These are phyloP conservation scores for Fusarium stilboides DNA, from an alignment of 2,329 filamentous ascomycete genomes.

Conservation along the genomic window DNA sequence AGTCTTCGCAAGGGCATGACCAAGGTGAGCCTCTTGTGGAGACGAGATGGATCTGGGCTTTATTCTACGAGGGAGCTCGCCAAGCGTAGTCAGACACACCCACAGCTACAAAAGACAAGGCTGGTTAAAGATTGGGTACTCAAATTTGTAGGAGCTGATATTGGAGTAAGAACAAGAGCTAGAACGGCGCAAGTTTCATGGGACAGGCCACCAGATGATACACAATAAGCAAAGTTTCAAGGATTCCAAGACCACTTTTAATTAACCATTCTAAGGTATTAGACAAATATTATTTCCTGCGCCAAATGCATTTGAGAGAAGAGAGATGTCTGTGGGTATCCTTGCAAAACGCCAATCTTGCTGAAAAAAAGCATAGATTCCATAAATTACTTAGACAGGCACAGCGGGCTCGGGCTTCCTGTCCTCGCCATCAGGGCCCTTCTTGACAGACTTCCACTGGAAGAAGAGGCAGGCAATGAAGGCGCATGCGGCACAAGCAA, in stretches of 20 bases:
- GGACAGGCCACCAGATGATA: slow-evolving; percentile 60
- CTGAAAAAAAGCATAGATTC: slow-evolving; percentile 6
- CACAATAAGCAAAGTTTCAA: slow-evolving; percentile 50
- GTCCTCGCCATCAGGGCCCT: slow-evolving; percentile 52
- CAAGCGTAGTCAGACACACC: slow-evolving; percentile 53
- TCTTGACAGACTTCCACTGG: slow-evolving; percentile 70
- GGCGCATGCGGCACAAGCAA: slow-evolving; percentile 63
- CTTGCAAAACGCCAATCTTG: slow-evolving; percentile 43
- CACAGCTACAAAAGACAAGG: slow-evolving; percentile 74
- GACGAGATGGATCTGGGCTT: slow-evolving; percentile 66
- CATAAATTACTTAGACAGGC: slow-evolving; percentile 37
- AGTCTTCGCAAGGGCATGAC: slow-evolving; percentile 82
- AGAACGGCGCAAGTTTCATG: slow-evolving; percentile 50
- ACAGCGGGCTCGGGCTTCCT: slow-evolving; percentile 48
- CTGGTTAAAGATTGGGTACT: slow-evolving; percentile 83
- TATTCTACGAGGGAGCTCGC: slow-evolving; percentile 69
- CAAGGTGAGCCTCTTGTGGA: slow-evolving; percentile 75
- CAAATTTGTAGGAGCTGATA: slow-evolving; percentile 72
- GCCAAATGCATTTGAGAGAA: slow-evolving; percentile 37
- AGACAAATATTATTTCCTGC: slow-evolving; percentile 28
- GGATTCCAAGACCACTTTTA: slow-evolving; percentile 2
- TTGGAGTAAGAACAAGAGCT: slow-evolving; percentile 30
- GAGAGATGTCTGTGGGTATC: slow-evolving; percentile 49
- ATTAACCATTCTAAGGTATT: slow-evolving; percentile 23
- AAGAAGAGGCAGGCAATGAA: slow-evolving; percentile 62